A percentile compares a stretch with the other conserved stretches of the same genome.
phyloP scores from a whole-genome alignment of 2,329 filamentous ascomycete species.

The Cordyceps cateniannulata region DNA sequence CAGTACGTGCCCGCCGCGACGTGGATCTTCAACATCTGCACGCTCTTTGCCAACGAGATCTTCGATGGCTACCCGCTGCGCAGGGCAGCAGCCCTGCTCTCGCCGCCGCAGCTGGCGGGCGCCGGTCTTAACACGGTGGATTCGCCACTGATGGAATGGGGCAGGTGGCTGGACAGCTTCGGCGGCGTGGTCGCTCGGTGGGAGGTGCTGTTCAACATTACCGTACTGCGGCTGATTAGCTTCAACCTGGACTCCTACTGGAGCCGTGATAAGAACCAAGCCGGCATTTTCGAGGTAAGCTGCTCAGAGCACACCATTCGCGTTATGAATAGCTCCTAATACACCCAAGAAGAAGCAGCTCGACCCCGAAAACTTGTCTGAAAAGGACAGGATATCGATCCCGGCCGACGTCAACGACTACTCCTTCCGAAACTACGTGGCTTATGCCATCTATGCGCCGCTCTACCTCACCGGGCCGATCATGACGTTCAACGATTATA shows the following conservation, averaged over 20 bases:
- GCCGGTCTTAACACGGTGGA: constrained; percentile 22
- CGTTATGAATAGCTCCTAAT: constrained; percentile 45
- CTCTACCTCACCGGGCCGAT: constrained; percentile 92
- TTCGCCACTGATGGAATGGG: constrained; percentile 51
- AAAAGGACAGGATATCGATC: constrained; percentile 75
- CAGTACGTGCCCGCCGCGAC: constrained; percentile 66
- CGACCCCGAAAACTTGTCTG: constrained; percentile 78
- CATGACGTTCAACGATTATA: constrained; percentile 96
- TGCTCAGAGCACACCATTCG: neutral
- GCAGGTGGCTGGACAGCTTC: constrained; percentile 66
- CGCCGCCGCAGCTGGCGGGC: constrained; percentile 27
- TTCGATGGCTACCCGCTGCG: constrained; percentile 68
- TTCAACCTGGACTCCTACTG: constrained; percentile 98
- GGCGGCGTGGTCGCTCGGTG: constrained; percentile 82
- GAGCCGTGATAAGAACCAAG: constrained; percentile 60
- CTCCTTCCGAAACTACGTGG: constrained; percentile 78
- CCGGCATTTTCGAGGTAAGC: constrained; percentile 75
- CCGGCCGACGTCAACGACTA: constrained; percentile 68
- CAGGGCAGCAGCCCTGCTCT: constrained; percentile 50
- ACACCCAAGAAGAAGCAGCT: constrained; percentile 91
- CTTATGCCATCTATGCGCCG: constrained; percentile 85
- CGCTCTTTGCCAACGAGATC: constrained; percentile 86
- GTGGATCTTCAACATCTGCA: constrained; percentile 83
- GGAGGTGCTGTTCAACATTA: constrained; percentile 98
- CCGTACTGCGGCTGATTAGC: constrained; percentile 83